phyloP scores from a whole-genome alignment of 2,329 filamentous ascomycete species.

The Pseudogymnoascus sp. region DNA sequence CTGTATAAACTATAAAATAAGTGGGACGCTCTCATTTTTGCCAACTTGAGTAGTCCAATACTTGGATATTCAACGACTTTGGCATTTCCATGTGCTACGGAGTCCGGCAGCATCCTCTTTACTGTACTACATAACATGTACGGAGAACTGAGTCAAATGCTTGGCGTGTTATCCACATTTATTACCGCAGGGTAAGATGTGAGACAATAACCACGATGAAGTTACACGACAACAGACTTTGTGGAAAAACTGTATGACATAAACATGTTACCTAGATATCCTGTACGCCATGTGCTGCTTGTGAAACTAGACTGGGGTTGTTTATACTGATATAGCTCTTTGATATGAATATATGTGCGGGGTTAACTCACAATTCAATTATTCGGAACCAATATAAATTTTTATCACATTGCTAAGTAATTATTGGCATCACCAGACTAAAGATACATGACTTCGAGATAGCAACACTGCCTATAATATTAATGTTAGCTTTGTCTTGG shows the following conservation, averaged over 20 bases:
- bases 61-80: neutral
- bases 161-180: neutral
- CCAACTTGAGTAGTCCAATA: neutral
- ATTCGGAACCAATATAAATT: too few relatives aligned
- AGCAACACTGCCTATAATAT: neutral
- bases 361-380: neutral
- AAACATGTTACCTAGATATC: neutral
- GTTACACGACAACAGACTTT: neutral
- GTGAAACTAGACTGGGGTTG: too few relatives aligned
- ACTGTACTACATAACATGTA: neutral
- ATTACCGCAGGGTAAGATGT: neutral
- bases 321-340: too few relatives aligned
- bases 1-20: neutral
- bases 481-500: neutral
- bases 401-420: neutral
- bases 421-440: neutral
- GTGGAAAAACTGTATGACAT: neutral
- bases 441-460: neutral
- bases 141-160: neutral
- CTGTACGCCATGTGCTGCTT: too few relatives aligned
- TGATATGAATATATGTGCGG: neutral
- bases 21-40: neutral
- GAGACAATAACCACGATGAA: neutral
- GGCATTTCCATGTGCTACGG: neutral
- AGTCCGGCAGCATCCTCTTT: neutral